A percentile compares a stretch with the other conserved stretches of the same genome.
Conservation (phyloP, 306 rosid species). For the Mimosa pudica region DNA sequence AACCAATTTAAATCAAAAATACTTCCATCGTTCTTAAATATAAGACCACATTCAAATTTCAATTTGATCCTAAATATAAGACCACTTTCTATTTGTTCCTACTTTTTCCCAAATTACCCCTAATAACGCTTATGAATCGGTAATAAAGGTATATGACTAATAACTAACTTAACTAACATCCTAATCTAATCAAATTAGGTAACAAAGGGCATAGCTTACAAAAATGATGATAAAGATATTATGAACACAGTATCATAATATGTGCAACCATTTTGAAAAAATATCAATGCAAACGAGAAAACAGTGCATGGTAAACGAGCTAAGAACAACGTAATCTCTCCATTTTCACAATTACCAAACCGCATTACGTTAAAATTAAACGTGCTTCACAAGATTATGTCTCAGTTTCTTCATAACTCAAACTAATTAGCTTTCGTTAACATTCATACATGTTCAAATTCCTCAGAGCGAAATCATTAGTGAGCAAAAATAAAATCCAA, state of each 20-base stretch:
- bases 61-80: too few relatives aligned
- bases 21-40: too few relatives aligned
- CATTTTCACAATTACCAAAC: background rate
- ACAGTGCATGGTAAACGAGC: background rate
- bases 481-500: background rate
- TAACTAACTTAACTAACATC: too few relatives aligned
- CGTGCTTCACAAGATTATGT: background rate
- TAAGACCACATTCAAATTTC: too few relatives aligned
- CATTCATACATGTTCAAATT: background rate
- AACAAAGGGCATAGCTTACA: background rate
- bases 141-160: too few relatives aligned
- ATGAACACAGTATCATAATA: background rate
- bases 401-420: slow-evolving; percentile 8
- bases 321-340: background rate
- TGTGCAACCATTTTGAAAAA: background rate
- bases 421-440: background rate
- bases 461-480: background rate
- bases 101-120: too few relatives aligned
- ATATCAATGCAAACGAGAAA: background rate
- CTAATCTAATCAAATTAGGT: too few relatives aligned
- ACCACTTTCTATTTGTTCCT: too few relatives aligned
- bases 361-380: background rate
- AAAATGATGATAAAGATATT: background rate
- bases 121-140: too few relatives aligned
- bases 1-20: background rate